Conservation (phyloP, 768 basidiomycete genomes). For the Suillus bovinus region DNA sequence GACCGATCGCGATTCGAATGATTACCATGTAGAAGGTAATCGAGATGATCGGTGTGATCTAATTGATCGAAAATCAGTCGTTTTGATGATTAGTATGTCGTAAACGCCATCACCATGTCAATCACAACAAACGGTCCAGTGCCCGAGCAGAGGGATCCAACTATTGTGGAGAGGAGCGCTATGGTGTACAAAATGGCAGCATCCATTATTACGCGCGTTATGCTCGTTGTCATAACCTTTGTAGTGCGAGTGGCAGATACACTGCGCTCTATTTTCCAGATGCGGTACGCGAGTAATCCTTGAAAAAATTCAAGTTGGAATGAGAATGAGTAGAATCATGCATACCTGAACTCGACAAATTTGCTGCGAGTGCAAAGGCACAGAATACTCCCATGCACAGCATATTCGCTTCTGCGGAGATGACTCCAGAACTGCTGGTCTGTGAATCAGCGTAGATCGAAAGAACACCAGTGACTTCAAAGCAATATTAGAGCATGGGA, state of each 20-base stretch:
- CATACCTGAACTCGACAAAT: slow-evolving; percentile 3
- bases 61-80: neutral
- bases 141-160: slow-evolving; percentile 29
- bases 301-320: neutral
- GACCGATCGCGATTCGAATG: slow-evolving; percentile 3
- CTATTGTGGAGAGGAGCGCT: slow-evolving; percentile 33
- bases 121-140: slow-evolving; percentile 33
- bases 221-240: slow-evolving; percentile 6
- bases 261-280: neutral
- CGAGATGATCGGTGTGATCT: neutral
- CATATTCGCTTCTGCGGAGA: neutral
- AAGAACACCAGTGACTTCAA: slow-evolving; percentile 4
- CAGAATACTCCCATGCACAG: slow-evolving; percentile 8
- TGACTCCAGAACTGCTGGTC: neutral
- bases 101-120: neutral
- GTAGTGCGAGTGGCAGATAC: neutral
- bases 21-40: neutral
- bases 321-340: neutral
- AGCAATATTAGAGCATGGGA: neutral
- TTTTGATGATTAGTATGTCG: neutral
- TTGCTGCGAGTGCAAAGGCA: slow-evolving; percentile 7
- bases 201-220: slow-evolving; percentile 28
- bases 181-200: slow-evolving; percentile 27
- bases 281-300: neutral
- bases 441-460: slow-evolving; percentile 8